Evolutionary conservation across 164 flowering plant species (phyloP).

Genomic region (Stephania cephalantha): DNA sequence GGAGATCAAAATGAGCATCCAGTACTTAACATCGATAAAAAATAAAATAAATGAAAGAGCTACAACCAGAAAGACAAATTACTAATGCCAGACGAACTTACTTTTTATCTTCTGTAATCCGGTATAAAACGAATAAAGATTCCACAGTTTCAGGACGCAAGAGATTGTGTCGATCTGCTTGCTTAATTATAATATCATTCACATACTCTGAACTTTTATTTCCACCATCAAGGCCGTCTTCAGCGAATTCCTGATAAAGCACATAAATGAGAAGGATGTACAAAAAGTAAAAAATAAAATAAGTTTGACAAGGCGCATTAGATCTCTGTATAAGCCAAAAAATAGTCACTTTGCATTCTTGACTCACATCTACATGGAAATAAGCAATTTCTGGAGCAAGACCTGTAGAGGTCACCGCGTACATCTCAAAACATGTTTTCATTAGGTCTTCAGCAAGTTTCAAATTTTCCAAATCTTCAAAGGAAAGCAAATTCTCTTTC

Average conservation of each 20-base stretch:
- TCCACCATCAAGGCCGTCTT: conserved; percentile 81
- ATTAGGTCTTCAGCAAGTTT: conserved; percentile 93
- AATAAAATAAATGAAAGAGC: background rate
- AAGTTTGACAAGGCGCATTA: background rate
- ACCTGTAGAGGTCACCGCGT: conserved; percentile 89
- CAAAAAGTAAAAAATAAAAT: background rate
- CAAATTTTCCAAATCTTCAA: conserved; percentile 83
- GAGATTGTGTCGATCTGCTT: conserved; percentile 85
- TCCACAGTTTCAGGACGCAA: conserved; percentile 98
- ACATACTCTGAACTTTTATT: conserved; percentile 68
- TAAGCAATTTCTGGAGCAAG: conserved; percentile 97
- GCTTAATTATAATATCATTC: conserved; percentile 77
- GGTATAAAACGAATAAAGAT: conserved; percentile 75
- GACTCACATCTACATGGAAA: conserved; percentile 67
- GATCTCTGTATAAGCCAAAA: conserved; percentile 5
- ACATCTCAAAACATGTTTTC: conserved; percentile 88
- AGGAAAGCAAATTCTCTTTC: conserved; percentile 55
- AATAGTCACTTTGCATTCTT: background rate
- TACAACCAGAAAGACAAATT: background rate
- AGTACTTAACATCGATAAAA: background rate
- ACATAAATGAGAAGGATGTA: conserved; percentile 6
- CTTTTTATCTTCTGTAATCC: conserved; percentile 87
- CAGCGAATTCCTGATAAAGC: conserved; percentile 55
- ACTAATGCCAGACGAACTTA: conserved; percentile 24
- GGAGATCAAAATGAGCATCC: background rate